Evolutionary conservation across 164 flowering plant species (phyloP).

Genomic region (Macadamia tetraphylla): DNA sequence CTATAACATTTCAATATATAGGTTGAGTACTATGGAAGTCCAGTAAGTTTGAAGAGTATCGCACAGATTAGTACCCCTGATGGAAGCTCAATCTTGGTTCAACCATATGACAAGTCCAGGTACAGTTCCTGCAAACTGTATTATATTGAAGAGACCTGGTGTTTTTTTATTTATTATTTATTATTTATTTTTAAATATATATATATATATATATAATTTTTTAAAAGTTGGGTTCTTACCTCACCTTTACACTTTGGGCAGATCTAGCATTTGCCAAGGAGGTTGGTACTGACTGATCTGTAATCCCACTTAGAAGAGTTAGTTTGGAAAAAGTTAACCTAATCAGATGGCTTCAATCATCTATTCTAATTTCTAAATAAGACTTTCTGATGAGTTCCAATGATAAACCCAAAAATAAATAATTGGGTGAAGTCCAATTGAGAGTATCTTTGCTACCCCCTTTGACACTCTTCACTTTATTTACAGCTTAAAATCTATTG

Average conservation of each 20-base stretch:
- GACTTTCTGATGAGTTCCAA: no score
- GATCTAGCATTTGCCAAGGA: background rate
- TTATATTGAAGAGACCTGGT: background rate
- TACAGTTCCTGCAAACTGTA: slow-evolving; percentile 17
- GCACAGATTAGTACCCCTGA: slow-evolving; percentile 94
- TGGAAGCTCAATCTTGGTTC: slow-evolving; percentile 72
- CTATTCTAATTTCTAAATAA: no score
- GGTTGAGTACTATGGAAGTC: slow-evolving; percentile 95
- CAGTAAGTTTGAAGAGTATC: slow-evolving; percentile 82
- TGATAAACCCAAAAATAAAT: no score
- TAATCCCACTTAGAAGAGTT: background rate
- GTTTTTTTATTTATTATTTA: no score
- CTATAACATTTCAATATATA: slow-evolving; percentile 10
- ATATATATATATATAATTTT: no score
- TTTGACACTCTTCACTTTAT: slow-evolving; percentile 7
- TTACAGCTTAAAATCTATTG: slow-evolving; percentile 80
- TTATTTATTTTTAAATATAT: no score
- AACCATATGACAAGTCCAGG: slow-evolving; percentile 98
- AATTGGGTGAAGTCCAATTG: background rate
- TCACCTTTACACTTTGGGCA: background rate
- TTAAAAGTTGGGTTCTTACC: background rate
- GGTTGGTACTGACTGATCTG: background rate
- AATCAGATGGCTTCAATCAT: background rate
- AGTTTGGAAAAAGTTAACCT: background rate
- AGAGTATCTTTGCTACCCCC: background rate